Evolutionary conservation across 1,139 yeast species (phyloP).

Genomic region (Magnusiomyces magnusii): DNA sequence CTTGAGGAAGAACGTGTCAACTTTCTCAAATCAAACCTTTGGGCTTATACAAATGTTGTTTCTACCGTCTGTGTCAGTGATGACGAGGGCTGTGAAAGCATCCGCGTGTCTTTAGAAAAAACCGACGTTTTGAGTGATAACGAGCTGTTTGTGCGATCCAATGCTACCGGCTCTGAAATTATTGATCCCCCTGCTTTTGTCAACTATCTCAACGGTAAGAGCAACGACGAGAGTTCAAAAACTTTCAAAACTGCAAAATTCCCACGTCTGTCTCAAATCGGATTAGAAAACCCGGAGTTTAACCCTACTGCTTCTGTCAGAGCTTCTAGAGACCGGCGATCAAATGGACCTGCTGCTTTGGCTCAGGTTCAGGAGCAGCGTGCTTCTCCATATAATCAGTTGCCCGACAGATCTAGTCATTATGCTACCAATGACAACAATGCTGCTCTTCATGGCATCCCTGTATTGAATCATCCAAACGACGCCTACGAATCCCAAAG

Average conservation of each 20-base stretch:
- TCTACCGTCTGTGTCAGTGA: slow-evolving; percentile 73
- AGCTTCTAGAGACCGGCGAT: slow-evolving; percentile 4
- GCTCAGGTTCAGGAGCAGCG: background rate
- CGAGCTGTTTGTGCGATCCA: slow-evolving; percentile 44
- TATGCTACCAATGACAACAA: background rate
- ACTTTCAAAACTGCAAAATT: slow-evolving; percentile 29
- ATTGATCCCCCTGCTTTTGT: slow-evolving; percentile 49
- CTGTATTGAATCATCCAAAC: background rate
- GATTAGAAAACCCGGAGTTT: slow-evolving; percentile 10
- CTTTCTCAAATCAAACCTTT: slow-evolving; percentile 64
- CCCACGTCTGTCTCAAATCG: slow-evolving; percentile 18
- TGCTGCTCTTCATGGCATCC: background rate
- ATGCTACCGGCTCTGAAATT: slow-evolving; percentile 63
- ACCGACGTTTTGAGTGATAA: slow-evolving; percentile 60
- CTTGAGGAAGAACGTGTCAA: slow-evolving; percentile 75
- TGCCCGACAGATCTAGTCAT: background rate
- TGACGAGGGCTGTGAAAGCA: slow-evolving; percentile 65
- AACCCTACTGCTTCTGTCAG: slow-evolving; percentile 7
- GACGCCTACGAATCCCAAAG: slow-evolving; percentile 4
- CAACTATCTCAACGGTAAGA: slow-evolving; percentile 42
- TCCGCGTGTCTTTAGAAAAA: slow-evolving; percentile 60
- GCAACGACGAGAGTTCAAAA: slow-evolving; percentile 25
- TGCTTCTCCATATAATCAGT: background rate
- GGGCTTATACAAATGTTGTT: slow-evolving; percentile 73
- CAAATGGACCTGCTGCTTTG: background rate